Percentiles rank a stretch among this genome's conserved stretches.
These are phyloP conservation scores for Curvularia spicifera DNA, from an alignment of 2,329 filamentous ascomycete genomes.

Conservation along the genomic window DNA sequence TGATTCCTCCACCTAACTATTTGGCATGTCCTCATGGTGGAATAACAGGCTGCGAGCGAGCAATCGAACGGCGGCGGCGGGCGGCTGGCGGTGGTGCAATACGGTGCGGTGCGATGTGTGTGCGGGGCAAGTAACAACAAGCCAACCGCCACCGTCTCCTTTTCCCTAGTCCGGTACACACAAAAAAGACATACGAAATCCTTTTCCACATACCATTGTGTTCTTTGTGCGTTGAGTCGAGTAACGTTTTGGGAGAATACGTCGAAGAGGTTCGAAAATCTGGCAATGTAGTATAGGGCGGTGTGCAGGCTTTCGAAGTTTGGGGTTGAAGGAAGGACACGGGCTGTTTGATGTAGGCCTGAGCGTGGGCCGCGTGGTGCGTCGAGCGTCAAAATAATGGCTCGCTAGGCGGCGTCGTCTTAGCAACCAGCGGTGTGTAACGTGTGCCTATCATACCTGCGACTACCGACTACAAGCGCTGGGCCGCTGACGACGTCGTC, in stretches of 20 bases:
- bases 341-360: slow-evolving; percentile 30
- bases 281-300: slow-evolving; percentile 11
- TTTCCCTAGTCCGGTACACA: neutral
- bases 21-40: neutral
- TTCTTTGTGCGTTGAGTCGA: neutral
- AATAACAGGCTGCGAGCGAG: neutral
- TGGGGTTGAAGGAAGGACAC: slow-evolving; percentile 19
- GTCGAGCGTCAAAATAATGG: slow-evolving; percentile 33
- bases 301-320: slow-evolving; percentile 16
- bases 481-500: neutral
- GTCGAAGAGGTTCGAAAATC: slow-evolving; percentile 8
- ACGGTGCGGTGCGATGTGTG: neutral
- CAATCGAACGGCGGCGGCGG: neutral
- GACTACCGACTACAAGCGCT: neutral
- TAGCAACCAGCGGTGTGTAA: slow-evolving; percentile 18
- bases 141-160: neutral
- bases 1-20: neutral
- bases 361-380: slow-evolving; percentile 32
- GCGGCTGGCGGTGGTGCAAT: neutral
- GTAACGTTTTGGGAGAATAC: neutral
- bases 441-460: neutral
- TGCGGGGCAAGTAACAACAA: neutral
- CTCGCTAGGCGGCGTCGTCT: slow-evolving; percentile 21
- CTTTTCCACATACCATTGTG: slow-evolving; percentile 30
- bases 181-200: neutral